These are phyloP conservation scores for Rhodomyrtus tomentosa DNA, from an alignment of 345 rosid genomes.

Conservation along the genomic window DNA sequence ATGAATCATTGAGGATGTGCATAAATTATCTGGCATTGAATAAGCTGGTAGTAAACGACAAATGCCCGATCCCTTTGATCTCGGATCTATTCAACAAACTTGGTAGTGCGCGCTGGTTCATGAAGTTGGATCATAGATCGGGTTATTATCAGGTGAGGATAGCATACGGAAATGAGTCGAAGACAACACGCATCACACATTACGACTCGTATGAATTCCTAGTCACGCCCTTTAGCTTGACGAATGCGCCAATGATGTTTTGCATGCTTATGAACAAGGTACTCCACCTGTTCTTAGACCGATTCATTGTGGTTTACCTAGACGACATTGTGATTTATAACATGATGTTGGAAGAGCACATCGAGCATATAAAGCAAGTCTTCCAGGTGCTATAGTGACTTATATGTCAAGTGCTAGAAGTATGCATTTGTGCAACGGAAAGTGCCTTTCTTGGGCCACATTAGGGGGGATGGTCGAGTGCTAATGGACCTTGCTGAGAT, in stretches of 20 bases:
- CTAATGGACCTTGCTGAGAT: background rate
- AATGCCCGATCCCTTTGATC: too few relatives aligned
- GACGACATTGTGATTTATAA: background rate
- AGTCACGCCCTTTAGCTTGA: background rate
- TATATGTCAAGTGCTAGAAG: background rate
- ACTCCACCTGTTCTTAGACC: background rate
- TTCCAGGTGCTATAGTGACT: background rate
- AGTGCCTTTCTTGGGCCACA: background rate
- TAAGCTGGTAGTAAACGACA: too few relatives aligned
- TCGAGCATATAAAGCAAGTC: background rate
- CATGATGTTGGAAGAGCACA: background rate
- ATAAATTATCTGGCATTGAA: too few relatives aligned
- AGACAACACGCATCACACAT: background rate
- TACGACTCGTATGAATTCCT: background rate
- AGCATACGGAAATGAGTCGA: background rate
- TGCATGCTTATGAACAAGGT: background rate
- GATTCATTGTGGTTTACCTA: background rate
- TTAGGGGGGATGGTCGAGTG: background rate
- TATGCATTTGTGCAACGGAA: fast-evolving
- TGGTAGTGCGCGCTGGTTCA: background rate
- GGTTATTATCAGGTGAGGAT: background rate
- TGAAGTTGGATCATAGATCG: background rate
- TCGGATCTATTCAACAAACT: too few relatives aligned
- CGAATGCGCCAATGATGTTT: background rate
- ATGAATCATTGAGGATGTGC: too few relatives aligned